Conservation (phyloP, 768 basidiomycete species). For the Mycena leptocephala region DNA sequence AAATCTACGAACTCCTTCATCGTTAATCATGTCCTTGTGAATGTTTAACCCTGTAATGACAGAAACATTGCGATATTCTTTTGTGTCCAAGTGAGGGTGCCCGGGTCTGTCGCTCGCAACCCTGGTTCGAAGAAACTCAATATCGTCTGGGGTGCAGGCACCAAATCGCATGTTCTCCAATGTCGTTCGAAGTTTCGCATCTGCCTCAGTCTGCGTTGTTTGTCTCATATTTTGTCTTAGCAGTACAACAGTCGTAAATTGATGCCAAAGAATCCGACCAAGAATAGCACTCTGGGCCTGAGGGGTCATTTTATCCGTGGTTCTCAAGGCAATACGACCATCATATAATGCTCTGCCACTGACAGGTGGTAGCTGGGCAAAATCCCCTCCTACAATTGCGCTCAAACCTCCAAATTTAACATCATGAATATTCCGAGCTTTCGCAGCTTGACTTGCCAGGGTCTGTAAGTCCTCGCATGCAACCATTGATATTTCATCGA, state of each 20-base stretch:
- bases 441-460: conserved; percentile 36
- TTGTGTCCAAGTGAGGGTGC: neutral
- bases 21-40: neutral
- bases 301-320: neutral
- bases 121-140: conserved; percentile 42
- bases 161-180: too few relatives aligned
- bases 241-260: conserved; percentile 50
- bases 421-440: conserved; percentile 23
- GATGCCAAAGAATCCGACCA: too few relatives aligned
- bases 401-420: conserved; percentile 47
- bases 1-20: neutral
- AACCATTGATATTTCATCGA: conserved; percentile 58
- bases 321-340: too few relatives aligned
- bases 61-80: neutral
- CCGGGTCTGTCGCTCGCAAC: conserved; percentile 21
- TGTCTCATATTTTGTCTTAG: conserved; percentile 53
- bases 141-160: conserved; percentile 39
- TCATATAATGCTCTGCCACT: too few relatives aligned
- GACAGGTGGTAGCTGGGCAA: too few relatives aligned
- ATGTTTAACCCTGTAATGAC: neutral
- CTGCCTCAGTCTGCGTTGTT: conserved; percentile 24
- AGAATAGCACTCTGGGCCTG: conserved; percentile 41
- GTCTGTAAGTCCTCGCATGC: too few relatives aligned
- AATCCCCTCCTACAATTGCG: conserved; percentile 52
- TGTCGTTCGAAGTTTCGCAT: conserved; percentile 35